Evolutionary conservation across 805 yeast genomes (phyloP).

Genomic region (Spathaspora girioi): DNA sequence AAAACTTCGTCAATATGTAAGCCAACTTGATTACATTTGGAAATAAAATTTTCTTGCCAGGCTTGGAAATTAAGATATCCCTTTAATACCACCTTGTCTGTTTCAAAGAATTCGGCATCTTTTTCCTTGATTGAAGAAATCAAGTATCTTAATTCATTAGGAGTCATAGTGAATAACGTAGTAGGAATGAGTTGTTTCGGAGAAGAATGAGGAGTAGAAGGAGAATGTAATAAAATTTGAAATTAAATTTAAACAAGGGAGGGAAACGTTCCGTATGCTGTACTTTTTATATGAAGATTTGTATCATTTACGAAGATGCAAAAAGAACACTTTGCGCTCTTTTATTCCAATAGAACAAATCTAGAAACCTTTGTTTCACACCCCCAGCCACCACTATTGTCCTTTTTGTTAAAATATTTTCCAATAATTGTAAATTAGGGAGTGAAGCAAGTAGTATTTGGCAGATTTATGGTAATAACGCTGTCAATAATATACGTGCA

Average conservation of each 20-base stretch:
- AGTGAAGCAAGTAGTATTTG: neutral
- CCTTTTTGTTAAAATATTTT: neutral
- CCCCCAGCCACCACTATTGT: neutral
- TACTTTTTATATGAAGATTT: neutral
- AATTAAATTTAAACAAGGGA: neutral
- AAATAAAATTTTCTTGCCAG: neutral
- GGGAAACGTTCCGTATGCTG: neutral
- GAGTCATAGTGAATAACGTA: neutral
- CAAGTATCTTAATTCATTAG: neutral
- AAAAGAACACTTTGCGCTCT: neutral
- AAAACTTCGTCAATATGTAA: neutral
- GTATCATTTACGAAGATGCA: neutral
- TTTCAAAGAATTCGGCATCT: neutral
- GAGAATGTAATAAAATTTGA: neutral
- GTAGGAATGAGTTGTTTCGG: neutral
- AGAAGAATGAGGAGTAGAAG: neutral
- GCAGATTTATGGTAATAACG: too few relatives aligned
- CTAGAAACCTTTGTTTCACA: neutral
- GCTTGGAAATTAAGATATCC: conserved; percentile 1
- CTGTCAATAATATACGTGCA: too few relatives aligned
- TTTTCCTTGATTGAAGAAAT: neutral
- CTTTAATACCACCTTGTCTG: neutral
- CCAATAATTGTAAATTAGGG: neutral
- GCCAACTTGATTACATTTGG: neutral
- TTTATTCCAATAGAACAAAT: too few relatives aligned